Evolutionary conservation across 2,329 filamentous ascomycete genomes (phyloP).

Genomic region (Ceratocystis harringtonii): DNA sequence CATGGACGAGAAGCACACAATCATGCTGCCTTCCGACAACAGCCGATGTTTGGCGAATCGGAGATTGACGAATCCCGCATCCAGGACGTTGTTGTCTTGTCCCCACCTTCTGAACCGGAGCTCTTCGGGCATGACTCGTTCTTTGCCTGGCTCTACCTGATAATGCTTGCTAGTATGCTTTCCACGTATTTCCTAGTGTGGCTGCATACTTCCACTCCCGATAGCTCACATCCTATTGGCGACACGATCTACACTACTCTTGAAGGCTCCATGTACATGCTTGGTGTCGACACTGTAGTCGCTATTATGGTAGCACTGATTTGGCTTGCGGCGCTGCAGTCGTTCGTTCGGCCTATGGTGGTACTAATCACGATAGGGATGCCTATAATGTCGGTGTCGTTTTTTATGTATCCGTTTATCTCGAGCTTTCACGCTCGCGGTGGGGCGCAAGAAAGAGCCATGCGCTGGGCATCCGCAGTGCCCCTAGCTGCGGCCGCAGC

Average conservation of each 20-base stretch:
- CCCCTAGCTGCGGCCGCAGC: constrained; percentile 58
- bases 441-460: constrained; percentile 75
- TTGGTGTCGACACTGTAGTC: constrained; percentile 83
- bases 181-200: constrained; percentile 81
- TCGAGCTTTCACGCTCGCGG: constrained; percentile 74
- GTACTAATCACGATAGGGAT: constrained; percentile 69
- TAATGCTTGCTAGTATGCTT: constrained; percentile 68
- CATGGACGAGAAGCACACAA: background rate
- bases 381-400: constrained; percentile 72
- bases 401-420: constrained; percentile 80
- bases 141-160: constrained; percentile 81
- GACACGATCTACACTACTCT: constrained; percentile 91
- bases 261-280: constrained; percentile 71
- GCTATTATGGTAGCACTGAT: constrained; percentile 73
- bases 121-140: constrained; percentile 75
- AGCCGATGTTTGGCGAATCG: constrained; percentile 31
- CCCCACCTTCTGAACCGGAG: constrained; percentile 36
- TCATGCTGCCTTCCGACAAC: constrained; percentile 21
- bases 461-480: constrained; percentile 74
- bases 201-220: constrained; percentile 65
- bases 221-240: constrained; percentile 55
- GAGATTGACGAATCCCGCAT: constrained; percentile 31
- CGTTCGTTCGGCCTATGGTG: constrained; percentile 75
- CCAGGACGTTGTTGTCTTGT: constrained; percentile 13
- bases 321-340: constrained; percentile 78